These are phyloP conservation scores for Leccinum angustisporum DNA, from an alignment of 1,284 basidiomycete genomes.

Conservation along the genomic window DNA sequence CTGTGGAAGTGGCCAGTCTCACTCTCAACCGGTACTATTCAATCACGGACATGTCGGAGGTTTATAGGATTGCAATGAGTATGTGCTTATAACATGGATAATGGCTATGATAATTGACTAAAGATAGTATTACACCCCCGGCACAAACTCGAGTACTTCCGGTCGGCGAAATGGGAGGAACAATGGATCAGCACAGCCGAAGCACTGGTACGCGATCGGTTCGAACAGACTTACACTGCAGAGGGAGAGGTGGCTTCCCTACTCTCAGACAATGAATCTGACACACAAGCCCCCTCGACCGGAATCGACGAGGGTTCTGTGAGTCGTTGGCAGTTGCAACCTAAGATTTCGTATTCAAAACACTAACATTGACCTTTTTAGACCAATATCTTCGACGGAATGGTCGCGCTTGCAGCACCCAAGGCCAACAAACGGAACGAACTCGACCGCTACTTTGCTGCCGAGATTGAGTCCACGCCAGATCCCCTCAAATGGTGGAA, in stretches of 20 bases:
- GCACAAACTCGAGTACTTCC: not conserved
- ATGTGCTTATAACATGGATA: not conserved
- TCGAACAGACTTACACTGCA: not conserved
- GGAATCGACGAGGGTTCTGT: not conserved
- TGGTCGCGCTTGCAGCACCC: not conserved
- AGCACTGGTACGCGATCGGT: not conserved
- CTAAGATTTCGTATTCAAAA: not conserved
- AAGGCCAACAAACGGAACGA: not conserved
- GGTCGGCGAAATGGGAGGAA: not conserved
- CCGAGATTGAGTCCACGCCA: not conserved
- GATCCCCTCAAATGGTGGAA: not conserved
- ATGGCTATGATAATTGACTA: not conserved
- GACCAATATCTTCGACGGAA: not conserved
- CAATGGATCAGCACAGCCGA: not conserved
- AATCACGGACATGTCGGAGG: not conserved
- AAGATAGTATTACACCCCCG: not conserved
- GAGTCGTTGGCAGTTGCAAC: not conserved
- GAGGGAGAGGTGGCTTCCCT: not conserved
- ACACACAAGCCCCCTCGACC: not conserved
- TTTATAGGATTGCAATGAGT: constrained; percentile 1
- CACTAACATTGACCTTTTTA: not conserved
- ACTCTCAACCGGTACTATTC: not conserved
- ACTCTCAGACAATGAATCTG: not conserved
- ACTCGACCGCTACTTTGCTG: not conserved
- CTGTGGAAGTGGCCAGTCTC: not conserved